phyloP scores from a whole-genome alignment of 2,329 filamentous ascomycete genomes.

The Fusarium xyrophilum region DNA sequence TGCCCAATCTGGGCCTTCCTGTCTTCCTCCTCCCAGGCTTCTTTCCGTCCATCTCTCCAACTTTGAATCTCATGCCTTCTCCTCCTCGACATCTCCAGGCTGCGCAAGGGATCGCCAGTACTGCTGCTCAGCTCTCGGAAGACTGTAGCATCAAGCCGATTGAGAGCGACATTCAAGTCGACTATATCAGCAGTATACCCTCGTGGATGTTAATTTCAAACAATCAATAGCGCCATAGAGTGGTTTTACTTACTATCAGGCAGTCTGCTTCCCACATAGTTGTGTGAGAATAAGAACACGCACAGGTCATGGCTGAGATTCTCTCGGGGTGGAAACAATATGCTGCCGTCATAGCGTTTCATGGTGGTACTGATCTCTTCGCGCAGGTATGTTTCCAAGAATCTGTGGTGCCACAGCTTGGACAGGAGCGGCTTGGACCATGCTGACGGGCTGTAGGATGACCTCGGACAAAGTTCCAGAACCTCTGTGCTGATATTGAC shows the following conservation, averaged over 20 bases:
- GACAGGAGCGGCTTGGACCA: not conserved
- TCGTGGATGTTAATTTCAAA: rapidly evolving
- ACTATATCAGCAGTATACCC: rapidly evolving
- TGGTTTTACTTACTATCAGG: not conserved
- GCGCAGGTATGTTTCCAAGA: not conserved
- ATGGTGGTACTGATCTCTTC: not conserved
- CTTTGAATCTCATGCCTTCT: not conserved
- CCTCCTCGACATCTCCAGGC: rapidly evolving
- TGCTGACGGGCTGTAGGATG: rapidly evolving
- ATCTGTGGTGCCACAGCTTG: not conserved
- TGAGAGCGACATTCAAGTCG: rapidly evolving
- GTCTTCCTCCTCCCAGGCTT: not conserved
- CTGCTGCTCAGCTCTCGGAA: rapidly evolving
- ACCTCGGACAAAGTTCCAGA: not conserved
- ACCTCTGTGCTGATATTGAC: not conserved
- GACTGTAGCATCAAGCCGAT: not conserved
- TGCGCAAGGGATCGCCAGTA: not conserved
- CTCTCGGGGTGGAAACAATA: rapidly evolving
- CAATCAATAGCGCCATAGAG: too few species aligned
- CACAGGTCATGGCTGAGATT: not conserved
- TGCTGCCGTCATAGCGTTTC: rapidly evolving
- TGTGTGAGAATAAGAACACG: not conserved
- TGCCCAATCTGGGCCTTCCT: not conserved
- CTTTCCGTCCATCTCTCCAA: not conserved
- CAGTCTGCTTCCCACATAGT: not conserved